Evolutionary conservation across 2,329 filamentous ascomycete species (phyloP).

Genomic region (Aspergillus sp.): DNA sequence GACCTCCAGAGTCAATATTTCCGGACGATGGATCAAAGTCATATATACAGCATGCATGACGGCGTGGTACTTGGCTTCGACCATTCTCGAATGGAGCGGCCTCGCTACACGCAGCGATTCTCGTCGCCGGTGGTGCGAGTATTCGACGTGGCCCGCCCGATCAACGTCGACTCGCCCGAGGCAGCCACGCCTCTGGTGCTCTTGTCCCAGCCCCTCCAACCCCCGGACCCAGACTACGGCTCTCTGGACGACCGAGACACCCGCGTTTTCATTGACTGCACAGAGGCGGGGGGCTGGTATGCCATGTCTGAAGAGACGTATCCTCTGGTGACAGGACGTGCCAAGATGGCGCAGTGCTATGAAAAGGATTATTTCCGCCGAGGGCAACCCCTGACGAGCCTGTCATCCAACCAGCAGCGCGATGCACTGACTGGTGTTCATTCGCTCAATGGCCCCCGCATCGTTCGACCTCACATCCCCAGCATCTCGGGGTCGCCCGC

Average conservation of each 20-base stretch:
- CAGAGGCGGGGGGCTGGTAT: slow-evolving; percentile 86
- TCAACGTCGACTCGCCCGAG: slow-evolving; percentile 64
- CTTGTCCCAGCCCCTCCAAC: slow-evolving; percentile 79
- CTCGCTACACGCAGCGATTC: slow-evolving; percentile 68
- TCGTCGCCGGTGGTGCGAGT: slow-evolving; percentile 79
- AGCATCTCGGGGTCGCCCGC: slow-evolving; percentile 43
- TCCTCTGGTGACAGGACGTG: slow-evolving; percentile 75
- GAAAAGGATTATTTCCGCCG: slow-evolving; percentile 48
- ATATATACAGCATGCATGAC: slow-evolving; percentile 84
- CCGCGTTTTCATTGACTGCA: slow-evolving; percentile 83
- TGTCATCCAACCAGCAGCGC: slow-evolving; percentile 50
- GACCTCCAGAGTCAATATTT: slow-evolving; percentile 84
- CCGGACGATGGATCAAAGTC: slow-evolving; percentile 77
- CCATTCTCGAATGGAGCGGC: slow-evolving; percentile 56
- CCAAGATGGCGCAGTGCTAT: slow-evolving; percentile 58
- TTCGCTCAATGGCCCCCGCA: slow-evolving; percentile 53
- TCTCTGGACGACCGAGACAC: slow-evolving; percentile 55
- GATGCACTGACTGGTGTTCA: slow-evolving; percentile 72
- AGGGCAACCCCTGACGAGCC: slow-evolving; percentile 39
- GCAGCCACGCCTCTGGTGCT: slow-evolving; percentile 69
- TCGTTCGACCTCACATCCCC: slow-evolving; percentile 39
- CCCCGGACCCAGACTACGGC: slow-evolving; percentile 46
- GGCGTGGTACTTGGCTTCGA: slow-evolving; percentile 81
- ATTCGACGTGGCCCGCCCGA: slow-evolving; percentile 80
- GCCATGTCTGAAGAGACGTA: slow-evolving; percentile 85